Conservation (phyloP, 169 alveolate species). For the Eimeria acervulina region DNA sequence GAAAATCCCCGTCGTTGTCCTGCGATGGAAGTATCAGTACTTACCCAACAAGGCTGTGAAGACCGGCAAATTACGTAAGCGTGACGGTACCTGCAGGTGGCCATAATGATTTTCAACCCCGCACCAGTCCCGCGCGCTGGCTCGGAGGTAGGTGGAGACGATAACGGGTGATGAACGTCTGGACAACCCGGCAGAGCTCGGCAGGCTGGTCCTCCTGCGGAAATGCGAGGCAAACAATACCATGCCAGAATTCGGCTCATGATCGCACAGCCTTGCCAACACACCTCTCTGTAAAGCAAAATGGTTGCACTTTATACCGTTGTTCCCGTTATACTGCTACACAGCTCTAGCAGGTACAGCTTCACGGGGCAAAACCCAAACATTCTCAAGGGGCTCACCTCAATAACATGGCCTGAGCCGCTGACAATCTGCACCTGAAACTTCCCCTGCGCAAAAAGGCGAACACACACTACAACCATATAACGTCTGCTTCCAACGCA, state of each 20-base stretch:
- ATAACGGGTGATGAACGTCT: conserved; percentile 73
- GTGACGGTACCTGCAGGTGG: not conserved
- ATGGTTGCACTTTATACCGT: not conserved
- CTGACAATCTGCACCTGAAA: conserved; percentile 90
- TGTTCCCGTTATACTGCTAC: not conserved
- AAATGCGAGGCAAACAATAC: not conserved
- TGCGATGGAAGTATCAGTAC: not conserved
- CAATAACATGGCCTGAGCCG: conserved; percentile 93
- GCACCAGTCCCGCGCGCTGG: conserved; percentile 76
- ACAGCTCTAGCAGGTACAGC: not conserved
- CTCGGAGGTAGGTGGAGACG: conserved; percentile 78
- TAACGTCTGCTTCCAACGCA: not conserved
- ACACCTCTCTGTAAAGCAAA: not conserved
- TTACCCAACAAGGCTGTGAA: not conserved
- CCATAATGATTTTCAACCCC: not conserved
- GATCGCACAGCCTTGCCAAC: not conserved
- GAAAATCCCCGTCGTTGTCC: conserved; percentile 14
- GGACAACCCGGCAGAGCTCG: conserved; percentile 77
- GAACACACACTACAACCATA: not conserved
- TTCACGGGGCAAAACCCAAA: not conserved
- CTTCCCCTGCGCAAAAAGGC: conserved; percentile 89
- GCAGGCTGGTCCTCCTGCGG: conserved; percentile 83
- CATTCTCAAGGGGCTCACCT: conserved; percentile 81
- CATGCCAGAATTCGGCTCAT: not conserved
- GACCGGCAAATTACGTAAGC: conserved; percentile 11